Conservation (phyloP, 2,329 filamentous ascomycete species). For the Ilyonectria sp. region DNA sequence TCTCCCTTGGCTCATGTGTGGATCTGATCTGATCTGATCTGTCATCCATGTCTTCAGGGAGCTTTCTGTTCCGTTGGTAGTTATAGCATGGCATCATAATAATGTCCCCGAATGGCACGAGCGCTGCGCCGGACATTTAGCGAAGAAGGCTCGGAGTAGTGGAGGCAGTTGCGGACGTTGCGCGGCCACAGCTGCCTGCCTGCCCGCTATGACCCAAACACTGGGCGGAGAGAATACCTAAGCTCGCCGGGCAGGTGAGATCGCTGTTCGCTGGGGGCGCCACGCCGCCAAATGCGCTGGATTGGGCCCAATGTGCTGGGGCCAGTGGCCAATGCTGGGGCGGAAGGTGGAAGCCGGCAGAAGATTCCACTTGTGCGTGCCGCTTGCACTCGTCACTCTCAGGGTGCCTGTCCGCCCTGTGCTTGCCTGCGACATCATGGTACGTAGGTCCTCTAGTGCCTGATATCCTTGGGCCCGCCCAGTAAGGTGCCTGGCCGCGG, state of each 20-base stretch:
- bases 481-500: conserved; percentile 27
- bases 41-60: conserved; percentile 7
- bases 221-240: conserved; percentile 12
- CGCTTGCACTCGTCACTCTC: conserved; percentile 44
- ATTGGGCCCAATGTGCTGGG: neutral
- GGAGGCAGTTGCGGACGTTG: conserved; percentile 34
- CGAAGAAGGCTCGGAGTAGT: conserved; percentile 25
- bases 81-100: conserved; percentile 1
- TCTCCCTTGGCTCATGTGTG: neutral
- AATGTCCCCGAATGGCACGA: conserved; percentile 8
- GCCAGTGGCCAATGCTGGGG: conserved; percentile 16
- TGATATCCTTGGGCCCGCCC: conserved; percentile 31
- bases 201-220: conserved; percentile 24
- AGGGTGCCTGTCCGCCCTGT: conserved; percentile 44
- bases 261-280: conserved; percentile 8
- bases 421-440: conserved; percentile 40
- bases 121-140: conserved; percentile 14
- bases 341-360: conserved; percentile 48
- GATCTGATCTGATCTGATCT: conserved; percentile 18
- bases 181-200: conserved; percentile 44
- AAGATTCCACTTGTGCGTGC: conserved; percentile 50
- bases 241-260: conserved; percentile 7
- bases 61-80: no score
- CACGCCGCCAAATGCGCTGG: neutral
- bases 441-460: conserved; percentile 29